Percentiles rank a stretch among this genome's conserved stretches.
phyloP scores from a whole-genome alignment of 2,329 filamentous ascomycete species.

The Xylaria sp. region DNA sequence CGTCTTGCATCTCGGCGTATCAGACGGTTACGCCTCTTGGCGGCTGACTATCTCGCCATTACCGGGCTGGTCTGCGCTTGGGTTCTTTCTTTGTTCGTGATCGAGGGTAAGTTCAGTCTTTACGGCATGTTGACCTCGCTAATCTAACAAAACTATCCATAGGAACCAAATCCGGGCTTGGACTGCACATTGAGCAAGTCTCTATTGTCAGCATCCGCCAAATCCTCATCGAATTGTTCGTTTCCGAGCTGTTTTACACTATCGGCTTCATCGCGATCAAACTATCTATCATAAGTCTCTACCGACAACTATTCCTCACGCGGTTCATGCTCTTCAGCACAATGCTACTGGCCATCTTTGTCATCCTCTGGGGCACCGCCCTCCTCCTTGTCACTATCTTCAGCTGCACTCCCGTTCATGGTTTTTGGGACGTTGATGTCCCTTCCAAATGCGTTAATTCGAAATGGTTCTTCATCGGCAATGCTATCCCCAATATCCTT shows the following conservation, averaged over 20 bases:
- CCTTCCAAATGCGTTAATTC: not conserved
- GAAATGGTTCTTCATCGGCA: slow-evolving; percentile 2
- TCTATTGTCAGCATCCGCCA: not conserved
- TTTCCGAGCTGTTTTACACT: not conserved
- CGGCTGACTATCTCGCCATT: not conserved
- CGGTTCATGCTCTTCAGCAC: not conserved
- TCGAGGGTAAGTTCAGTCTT: not conserved
- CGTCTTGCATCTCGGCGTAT: not conserved
- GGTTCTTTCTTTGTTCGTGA: not conserved
- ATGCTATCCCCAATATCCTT: not conserved
- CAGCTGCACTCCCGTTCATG: not conserved
- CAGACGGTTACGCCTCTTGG: not conserved
- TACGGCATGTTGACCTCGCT: not conserved
- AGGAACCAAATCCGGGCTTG: not conserved
- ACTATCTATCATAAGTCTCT: not conserved
- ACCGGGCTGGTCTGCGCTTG: not conserved
- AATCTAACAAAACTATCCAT: not conserved
- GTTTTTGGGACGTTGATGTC: not conserved
- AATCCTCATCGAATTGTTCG: not conserved
- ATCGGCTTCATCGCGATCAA: not conserved
- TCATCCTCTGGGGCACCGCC: not conserved
- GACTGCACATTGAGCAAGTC: not conserved
- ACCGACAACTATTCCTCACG: not conserved
- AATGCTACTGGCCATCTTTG: not conserved
- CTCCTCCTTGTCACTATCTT: not conserved